Conservation (phyloP, 2,329 filamentous ascomycete species). For the Harringtonia lauricola region DNA sequence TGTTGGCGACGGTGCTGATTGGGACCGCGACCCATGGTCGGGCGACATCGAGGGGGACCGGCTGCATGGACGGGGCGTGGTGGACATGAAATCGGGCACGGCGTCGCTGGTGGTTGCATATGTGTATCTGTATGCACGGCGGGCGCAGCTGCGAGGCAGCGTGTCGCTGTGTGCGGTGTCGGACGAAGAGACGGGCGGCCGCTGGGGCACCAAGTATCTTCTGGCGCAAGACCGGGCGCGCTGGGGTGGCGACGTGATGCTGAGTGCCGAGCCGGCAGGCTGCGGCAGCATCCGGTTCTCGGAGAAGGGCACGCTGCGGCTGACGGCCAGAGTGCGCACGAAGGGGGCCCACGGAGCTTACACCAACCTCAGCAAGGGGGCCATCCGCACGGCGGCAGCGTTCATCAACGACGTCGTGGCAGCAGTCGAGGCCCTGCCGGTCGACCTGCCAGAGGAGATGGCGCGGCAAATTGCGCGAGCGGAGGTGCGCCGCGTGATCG, state of each 20-base stretch:
- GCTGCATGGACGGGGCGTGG: slow-evolving; percentile 5
- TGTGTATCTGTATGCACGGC: not conserved
- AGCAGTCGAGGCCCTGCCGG: not conserved
- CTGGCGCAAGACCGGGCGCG: not conserved
- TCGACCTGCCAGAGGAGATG: slow-evolving; percentile 1
- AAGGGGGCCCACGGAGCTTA: slow-evolving; percentile 6
- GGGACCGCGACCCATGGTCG: slow-evolving; percentile 7
- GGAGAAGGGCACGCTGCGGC: slow-evolving; percentile 8
- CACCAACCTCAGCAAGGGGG: slow-evolving; percentile 6
- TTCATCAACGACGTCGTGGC: slow-evolving; percentile 1
- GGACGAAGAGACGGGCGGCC: slow-evolving; percentile 7
- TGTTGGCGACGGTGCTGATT: slow-evolving; percentile 1
- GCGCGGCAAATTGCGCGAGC: slow-evolving; percentile 1
- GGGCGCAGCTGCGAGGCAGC: slow-evolving; percentile 4
- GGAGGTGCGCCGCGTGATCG: slow-evolving; percentile 1
- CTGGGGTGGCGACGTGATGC: slow-evolving; percentile 6
- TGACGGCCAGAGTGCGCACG: slow-evolving; percentile 3
- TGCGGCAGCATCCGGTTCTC: slow-evolving; percentile 8
- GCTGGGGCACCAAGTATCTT: slow-evolving; percentile 5
- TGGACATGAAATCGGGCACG: slow-evolving; percentile 10
- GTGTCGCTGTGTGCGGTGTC: slow-evolving; percentile 6
- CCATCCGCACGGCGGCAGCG: slow-evolving; percentile 1
- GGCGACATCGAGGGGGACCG: slow-evolving; percentile 6
- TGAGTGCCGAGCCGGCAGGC: slow-evolving; percentile 8
- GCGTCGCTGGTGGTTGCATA: slow-evolving; percentile 6